These are phyloP conservation scores for Heritiera littoralis DNA, from an alignment of 345 rosid genomes.

Conservation along the genomic window DNA sequence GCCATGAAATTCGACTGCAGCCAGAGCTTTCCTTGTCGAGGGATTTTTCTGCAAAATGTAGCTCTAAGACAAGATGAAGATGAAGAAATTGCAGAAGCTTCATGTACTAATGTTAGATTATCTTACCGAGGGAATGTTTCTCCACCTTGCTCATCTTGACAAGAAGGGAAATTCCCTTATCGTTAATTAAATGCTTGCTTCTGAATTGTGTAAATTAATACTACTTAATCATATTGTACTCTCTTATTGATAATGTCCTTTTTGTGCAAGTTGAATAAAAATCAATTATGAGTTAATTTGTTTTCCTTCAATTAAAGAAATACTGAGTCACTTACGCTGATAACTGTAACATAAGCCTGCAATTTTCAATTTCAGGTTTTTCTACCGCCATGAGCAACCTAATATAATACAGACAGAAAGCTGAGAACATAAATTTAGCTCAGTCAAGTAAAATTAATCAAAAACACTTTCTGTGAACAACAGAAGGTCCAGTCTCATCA, in stretches of 20 bases:
- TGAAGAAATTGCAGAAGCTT: conserved; percentile 47
- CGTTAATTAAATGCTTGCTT: not conserved
- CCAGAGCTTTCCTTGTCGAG: conserved; percentile 52
- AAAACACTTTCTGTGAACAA: conserved; percentile 94
- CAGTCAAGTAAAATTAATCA: conserved; percentile 35
- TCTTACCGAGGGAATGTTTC: conserved; percentile 38
- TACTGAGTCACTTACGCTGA: conserved; percentile 15
- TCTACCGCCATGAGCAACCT: conserved; percentile 23
- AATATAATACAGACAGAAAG: conserved; percentile 29
- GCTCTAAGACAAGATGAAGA: conserved; percentile 23
- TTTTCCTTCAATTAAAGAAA: not conserved
- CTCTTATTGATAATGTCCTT: too few species aligned
- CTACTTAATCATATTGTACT: too few species aligned
- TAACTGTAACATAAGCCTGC: not conserved
- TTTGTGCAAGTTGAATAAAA: too few species aligned
- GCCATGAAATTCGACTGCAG: conserved; percentile 76
- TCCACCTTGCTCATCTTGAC: conserved; percentile 45
- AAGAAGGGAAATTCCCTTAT: not conserved
- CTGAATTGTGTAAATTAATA: not conserved
- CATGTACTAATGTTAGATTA: conserved; percentile 54
- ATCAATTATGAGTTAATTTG: too few species aligned
- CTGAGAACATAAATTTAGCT: not conserved
- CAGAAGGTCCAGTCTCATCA: conserved; percentile 92
- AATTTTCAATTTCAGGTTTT: not conserved
- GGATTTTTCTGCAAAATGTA: conserved; percentile 57